These are phyloP conservation scores for Pyricularia pennisetigena DNA, from an alignment of 2,329 filamentous ascomycete genomes.

Conservation along the genomic window DNA sequence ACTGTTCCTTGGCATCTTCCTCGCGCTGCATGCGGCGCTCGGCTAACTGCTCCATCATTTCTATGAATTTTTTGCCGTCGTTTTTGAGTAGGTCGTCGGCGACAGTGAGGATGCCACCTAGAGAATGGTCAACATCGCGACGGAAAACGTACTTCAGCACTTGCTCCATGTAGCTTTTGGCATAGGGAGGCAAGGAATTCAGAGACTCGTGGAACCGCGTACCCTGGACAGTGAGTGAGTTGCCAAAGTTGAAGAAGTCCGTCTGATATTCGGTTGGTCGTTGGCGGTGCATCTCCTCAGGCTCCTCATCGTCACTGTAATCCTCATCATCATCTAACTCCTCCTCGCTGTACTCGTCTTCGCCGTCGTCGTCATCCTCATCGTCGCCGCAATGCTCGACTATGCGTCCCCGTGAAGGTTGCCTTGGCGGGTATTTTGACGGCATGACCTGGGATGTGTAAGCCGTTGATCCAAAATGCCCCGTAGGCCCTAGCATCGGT, in stretches of 20 bases:
- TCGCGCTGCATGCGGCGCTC: slow-evolving; percentile 96
- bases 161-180: slow-evolving; percentile 8
- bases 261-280: slow-evolving; percentile 38
- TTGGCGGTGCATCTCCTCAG: slow-evolving; percentile 51
- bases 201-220: slow-evolving; percentile 20
- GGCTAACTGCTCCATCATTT: slow-evolving; percentile 99
- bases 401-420: slow-evolving; percentile 67
- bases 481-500: slow-evolving; percentile 58
- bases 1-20: slow-evolving; percentile 68
- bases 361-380: slow-evolving; percentile 45
- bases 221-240: slow-evolving; percentile 90
- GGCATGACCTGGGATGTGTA: slow-evolving; percentile 47
- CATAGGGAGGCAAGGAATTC: slow-evolving; percentile 23
- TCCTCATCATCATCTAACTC: slow-evolving; percentile 37
- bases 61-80: slow-evolving; percentile 98
- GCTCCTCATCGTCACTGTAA: slow-evolving; percentile 56
- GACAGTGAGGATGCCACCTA: slow-evolving; percentile 96
- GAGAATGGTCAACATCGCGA: slow-evolving; percentile 17
- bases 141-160: slow-evolving; percentile 16
- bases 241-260: slow-evolving; percentile 96
- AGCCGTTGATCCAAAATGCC: slow-evolving; percentile 47
- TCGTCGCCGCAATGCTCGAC: slow-evolving; percentile 53
- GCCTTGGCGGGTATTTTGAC: slow-evolving; percentile 48
- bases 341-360: slow-evolving; percentile 41
- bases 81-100: slow-evolving; percentile 98